Evolutionary conservation across 257 asterid genomes (phyloP).

Genomic region (Gardenia jasminoides): DNA sequence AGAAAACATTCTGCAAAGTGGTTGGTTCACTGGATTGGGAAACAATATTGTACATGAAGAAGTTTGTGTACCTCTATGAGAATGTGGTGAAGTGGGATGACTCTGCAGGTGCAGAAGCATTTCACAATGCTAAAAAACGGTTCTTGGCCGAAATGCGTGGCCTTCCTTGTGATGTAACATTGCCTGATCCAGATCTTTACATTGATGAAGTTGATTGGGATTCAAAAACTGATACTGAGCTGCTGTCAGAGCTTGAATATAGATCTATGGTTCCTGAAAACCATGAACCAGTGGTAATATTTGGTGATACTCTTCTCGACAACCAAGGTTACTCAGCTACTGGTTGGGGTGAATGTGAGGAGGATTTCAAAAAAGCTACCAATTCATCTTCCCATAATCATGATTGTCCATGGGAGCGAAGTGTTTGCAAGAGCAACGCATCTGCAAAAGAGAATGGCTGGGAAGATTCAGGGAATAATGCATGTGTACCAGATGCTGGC

Average conservation of each 20-base stretch:
- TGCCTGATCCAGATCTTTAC: conserved; percentile 62
- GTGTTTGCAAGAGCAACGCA: conserved; percentile 17
- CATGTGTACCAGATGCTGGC: conserved; percentile 25
- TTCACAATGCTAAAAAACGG: conserved; percentile 58
- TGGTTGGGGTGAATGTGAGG: conserved; percentile 73
- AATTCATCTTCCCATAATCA: conserved; percentile 26
- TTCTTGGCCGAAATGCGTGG: conserved; percentile 62
- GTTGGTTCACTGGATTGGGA: conserved; percentile 54
- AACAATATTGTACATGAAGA: conserved; percentile 50
- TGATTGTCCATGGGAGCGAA: conserved; percentile 28
- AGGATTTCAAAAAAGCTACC: conserved; percentile 24
- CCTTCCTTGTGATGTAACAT: conserved; percentile 38
- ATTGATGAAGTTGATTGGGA: conserved; percentile 70
- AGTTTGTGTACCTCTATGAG: conserved; percentile 46
- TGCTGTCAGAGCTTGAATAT: conserved; percentile 39
- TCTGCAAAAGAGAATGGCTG: conserved; percentile 29
- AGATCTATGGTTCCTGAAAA: conserved; percentile 21
- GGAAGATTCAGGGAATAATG: conserved; percentile 21
- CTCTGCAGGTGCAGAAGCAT: conserved; percentile 76
- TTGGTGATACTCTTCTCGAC: conserved; percentile 51
- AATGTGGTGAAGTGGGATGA: conserved; percentile 65
- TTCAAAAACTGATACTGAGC: conserved; percentile 28
- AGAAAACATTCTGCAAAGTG: not conserved
- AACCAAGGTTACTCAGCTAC: conserved; percentile 8
- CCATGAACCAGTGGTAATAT: conserved; percentile 53